Percentiles rank a stretch among this genome's conserved stretches.
These are phyloP conservation scores for Talaromyces sp. DNA, from an alignment of 2,329 filamentous ascomycete species.

Conservation along the genomic window DNA sequence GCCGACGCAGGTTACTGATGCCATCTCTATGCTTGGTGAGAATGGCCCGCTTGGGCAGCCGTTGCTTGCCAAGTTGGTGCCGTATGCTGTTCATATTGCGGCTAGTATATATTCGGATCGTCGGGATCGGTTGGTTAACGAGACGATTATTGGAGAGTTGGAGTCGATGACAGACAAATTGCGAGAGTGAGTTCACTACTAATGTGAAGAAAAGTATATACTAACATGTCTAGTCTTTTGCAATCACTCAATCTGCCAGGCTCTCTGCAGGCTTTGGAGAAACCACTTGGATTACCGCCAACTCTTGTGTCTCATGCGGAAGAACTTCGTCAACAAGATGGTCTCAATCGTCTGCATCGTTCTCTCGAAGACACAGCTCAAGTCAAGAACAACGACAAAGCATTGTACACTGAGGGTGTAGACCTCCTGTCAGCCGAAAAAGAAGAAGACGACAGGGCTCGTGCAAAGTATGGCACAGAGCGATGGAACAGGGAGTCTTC, in stretches of 20 bases:
- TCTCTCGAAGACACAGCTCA: constrained; percentile 89
- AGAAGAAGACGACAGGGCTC: constrained; percentile 75
- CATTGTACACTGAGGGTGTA: constrained; percentile 79
- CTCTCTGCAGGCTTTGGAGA: constrained; percentile 89
- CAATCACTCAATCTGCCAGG: constrained; percentile 85
- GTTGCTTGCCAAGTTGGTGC: constrained; percentile 86
- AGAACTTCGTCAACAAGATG: constrained; percentile 88
- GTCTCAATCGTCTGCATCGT: constrained; percentile 70
- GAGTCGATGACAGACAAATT: constrained; percentile 77
- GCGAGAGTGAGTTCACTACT: constrained; percentile 57
- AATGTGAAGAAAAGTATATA: neutral
- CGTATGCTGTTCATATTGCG: constrained; percentile 91
- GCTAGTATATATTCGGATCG: constrained; percentile 94
- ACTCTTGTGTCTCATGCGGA: constrained; percentile 86
- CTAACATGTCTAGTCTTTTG: constrained; percentile 51
- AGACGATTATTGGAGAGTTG: constrained; percentile 79
- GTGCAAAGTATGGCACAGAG: constrained; percentile 79
- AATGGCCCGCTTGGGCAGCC: constrained; percentile 77
- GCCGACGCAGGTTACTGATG: constrained; percentile 78
- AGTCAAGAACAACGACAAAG: constrained; percentile 74
- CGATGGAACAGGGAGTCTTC: constrained; percentile 75
- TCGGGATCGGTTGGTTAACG: constrained; percentile 84
- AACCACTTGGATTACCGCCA: constrained; percentile 84
- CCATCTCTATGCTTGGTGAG: constrained; percentile 76
- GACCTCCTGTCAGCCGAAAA: constrained; percentile 75